phyloP scores from a whole-genome alignment of 352 stramenopile species.

The Phytophthora sp. region DNA sequence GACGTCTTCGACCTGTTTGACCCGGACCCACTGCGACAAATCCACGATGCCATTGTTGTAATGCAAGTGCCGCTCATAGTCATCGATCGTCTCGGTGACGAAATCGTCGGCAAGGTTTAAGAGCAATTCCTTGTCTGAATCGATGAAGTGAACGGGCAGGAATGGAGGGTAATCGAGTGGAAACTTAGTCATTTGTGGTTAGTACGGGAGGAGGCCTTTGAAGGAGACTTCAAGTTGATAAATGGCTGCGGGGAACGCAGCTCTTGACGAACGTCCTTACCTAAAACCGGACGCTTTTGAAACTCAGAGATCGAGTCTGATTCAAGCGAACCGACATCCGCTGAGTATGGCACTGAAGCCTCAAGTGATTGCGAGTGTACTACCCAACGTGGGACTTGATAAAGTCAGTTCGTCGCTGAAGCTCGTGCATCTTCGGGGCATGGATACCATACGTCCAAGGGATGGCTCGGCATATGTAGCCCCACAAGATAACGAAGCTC shows the following conservation, averaged over 20 bases:
- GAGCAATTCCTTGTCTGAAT: conserved; percentile 33
- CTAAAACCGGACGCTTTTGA: conserved; percentile 6
- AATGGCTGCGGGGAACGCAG: conserved; percentile 11
- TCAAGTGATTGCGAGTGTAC: conserved; percentile 13
- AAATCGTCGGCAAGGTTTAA: conserved; percentile 35
- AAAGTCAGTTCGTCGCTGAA: conserved; percentile 11
- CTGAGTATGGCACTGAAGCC: conserved; percentile 16
- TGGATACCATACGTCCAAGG: conserved; percentile 1
- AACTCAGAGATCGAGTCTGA: conserved; percentile 18
- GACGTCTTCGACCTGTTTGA: conserved; percentile 48
- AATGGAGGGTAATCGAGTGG: conserved; percentile 41
- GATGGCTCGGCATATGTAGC: not conserved
- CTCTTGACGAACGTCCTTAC: not conserved
- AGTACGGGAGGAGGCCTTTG: too few relatives aligned
- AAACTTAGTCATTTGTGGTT: conserved; percentile 43
- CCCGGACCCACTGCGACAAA: conserved; percentile 31
- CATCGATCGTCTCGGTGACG: conserved; percentile 26
- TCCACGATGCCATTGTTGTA: conserved; percentile 35
- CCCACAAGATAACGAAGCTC: conserved; percentile 16
- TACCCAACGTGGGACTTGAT: conserved; percentile 24
- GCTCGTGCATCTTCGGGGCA: conserved; percentile 1
- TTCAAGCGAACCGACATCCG: conserved; percentile 25
- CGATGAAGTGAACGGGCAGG: conserved; percentile 34
- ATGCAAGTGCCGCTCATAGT: conserved; percentile 40
- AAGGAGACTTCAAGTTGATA: conserved; percentile 22